Evolutionary conservation across 176 grass and related monocot genomes (phyloP), one percentile per base, ranked within the genome.

Genomic region (Bromus sterilis): DNA sequence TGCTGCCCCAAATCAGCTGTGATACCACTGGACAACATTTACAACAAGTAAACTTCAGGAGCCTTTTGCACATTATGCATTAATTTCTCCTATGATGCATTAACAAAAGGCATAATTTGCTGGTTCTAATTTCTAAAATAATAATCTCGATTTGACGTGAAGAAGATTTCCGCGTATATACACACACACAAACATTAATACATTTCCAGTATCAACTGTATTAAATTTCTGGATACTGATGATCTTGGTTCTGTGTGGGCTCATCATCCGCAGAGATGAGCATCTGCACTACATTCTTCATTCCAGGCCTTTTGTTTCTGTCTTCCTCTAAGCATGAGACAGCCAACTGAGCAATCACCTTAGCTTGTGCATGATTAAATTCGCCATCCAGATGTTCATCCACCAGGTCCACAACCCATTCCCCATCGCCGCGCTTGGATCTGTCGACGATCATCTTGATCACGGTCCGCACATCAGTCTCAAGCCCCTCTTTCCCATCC

Each of bases 261-360:
- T 57, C 64, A n/a, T 71, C 79, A 70, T 70, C 79, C 9, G 65
- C 13, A 30, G 79, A 71, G 35, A 71, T 81, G 25, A 81, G 79
- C 79, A 41, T 71, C 26, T 69, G 78, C 49, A 71, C 63, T 42
- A 71, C 16, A 56, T 37, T 33, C 78, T 56, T 81, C 78, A 81
- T 81, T 3, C 65, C 66, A 2, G 65, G 65, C 34, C 64, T 81
- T 53, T 57, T 81, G 78, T 81, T 70, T 31, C 46, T 70, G 6
- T 57, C 64, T 70, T 81, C 78, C 36, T 70, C 78, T 53, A 81
- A 20, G 46, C 78, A 71, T 13, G 43, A 70, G 34, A 58, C 16
- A 30, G 46, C 78, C 48, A 81, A 70, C 9, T 70, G 48, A 33
- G 51, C 43, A 21, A 70, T 9, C 25, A 57, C 39, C 34, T 4